Percentiles rank a stretch among this genome's conserved stretches.
phyloP scores from a whole-genome alignment of 768 basidiomycete species.

The Mycena olivaceomarginata region DNA sequence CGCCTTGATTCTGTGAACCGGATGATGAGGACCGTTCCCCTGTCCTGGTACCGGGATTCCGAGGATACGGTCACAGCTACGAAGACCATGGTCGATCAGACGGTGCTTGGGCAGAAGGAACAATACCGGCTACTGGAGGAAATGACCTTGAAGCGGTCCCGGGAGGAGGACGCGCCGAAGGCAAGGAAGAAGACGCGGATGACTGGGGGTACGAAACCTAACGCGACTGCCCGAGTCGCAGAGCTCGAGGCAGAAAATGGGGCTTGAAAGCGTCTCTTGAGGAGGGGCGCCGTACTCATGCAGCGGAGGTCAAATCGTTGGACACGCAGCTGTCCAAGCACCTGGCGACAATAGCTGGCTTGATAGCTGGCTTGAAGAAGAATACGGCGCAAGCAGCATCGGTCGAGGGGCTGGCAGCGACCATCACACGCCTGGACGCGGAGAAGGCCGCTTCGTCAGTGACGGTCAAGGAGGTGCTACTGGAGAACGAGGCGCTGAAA shows the following conservation, averaged over 20 bases:
- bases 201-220: not conserved
- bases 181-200: not conserved
- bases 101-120: not conserved
- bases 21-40: not conserved
- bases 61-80: not conserved
- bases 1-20: not conserved
- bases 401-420: not conserved
- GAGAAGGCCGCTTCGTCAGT: not conserved
- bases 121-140: not conserved
- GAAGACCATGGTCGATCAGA: not conserved
- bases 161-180: not conserved
- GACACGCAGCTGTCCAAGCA: not conserved
- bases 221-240: no score
- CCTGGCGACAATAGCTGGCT: not conserved
- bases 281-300: not conserved
- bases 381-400: no score
- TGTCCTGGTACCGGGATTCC: no score
- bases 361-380: not conserved
- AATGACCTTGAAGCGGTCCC: not conserved
- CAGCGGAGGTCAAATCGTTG: not conserved
- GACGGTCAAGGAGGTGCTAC: not conserved
- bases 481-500: not conserved
- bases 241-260: not conserved
- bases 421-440: slow-evolving; percentile 8
- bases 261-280: not conserved